Base-by-base conservation (phyloP, 1,139 yeast genomes). In the Candida frijolesensis region DNA sequence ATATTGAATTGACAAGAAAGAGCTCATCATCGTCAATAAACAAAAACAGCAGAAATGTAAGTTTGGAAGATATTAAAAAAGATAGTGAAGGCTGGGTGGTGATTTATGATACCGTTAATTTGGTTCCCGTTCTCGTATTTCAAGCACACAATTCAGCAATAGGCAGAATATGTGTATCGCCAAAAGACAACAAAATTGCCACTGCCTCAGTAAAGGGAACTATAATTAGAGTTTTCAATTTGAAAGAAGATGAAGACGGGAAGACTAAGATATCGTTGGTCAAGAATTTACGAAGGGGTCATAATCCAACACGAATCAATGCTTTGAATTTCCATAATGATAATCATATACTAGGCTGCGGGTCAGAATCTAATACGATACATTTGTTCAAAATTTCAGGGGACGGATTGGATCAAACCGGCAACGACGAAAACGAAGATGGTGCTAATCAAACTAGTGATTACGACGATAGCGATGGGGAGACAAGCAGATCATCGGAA, bases 181-280 rank as follows among this genome's bases (percentile, higher is more conserved):
- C 74, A 30, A 82, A 80, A 57, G 85, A 84, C 7, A 65, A 67
- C 14, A 63, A 78, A 34, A 70, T 87, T 22, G 89, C 91, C 0
- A 83, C 92, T 0, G 87, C 91, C 0, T 84, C 90, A 0, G 71
- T 75, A 1, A 85, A 84, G 56, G 95, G 95, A 0, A 87, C 95
- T 0, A 85, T 87, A 4, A 73, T 87, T 0, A 67, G 94, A 44
- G 83, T 86, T 0, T 70, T 70, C 53, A 63, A 61, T 43, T 41
- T 48, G 22, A 48, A 46, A 15, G 54, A 52, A 4, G 52, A 52
- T 6, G 44, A 51, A 19, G 43, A 27, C 4, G 59, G 54, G 2
- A 61, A 54, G 10, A 44, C 60, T 16, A 52, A 54, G 42, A 58
- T 75, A 11, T 56, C 60, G 9, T 70, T 70, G 49, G 66, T 80